Evolutionary conservation across 139 green algal species (phyloP).

Genomic region (Ettlia oleoabundans): DNA sequence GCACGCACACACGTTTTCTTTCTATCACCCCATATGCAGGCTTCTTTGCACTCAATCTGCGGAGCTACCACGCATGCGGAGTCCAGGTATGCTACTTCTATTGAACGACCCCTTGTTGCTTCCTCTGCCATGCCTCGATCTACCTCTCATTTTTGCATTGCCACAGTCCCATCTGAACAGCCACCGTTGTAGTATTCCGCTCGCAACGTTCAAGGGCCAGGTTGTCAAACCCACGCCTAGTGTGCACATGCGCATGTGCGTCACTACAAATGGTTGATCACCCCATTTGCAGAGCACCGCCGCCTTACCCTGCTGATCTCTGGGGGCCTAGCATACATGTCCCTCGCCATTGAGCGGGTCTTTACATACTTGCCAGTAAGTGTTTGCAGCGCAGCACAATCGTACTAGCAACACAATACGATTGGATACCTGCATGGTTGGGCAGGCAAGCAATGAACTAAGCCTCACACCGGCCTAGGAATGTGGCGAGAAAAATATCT

Average conservation of each 20-base stretch:
- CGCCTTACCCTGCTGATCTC: not conserved
- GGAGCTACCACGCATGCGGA: not conserved
- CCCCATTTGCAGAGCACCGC: not conserved
- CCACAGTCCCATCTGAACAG: too few relatives aligned
- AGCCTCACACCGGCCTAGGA: too few relatives aligned
- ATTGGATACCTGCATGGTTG: too few relatives aligned
- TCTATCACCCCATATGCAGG: too few relatives aligned
- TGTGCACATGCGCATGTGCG: too few relatives aligned
- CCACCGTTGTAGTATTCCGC: too few relatives aligned
- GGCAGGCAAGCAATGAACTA: too few relatives aligned
- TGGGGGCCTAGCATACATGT: not conserved
- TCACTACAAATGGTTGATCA: not conserved
- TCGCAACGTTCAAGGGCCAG: not conserved
- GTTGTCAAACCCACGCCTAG: not conserved
- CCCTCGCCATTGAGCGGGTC: not conserved
- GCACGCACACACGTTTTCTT: too few relatives aligned
- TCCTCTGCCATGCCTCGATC: too few relatives aligned
- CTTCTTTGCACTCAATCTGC: not conserved
- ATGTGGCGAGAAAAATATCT: too few relatives aligned
- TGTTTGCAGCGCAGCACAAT: not conserved
- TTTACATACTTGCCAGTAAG: not conserved
- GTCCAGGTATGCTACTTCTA: not conserved
- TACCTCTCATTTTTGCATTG: not conserved
- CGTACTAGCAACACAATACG: too few relatives aligned
- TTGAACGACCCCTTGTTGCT: too few relatives aligned